phyloP scores from a whole-genome alignment of 257 asterid species.

The Solanum piurae region DNA sequence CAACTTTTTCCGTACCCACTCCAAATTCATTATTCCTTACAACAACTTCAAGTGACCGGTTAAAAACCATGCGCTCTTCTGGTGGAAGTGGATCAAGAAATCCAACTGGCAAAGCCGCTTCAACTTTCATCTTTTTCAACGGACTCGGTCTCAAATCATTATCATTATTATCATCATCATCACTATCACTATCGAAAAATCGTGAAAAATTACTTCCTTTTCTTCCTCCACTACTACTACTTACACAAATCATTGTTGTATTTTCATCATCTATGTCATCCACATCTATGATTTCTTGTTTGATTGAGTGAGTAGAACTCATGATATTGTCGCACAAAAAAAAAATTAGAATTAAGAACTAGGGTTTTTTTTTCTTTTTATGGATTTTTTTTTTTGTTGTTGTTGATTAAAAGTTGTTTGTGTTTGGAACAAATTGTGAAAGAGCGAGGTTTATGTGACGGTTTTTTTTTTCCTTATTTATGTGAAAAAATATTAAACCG shows the following conservation, averaged over 20 bases:
- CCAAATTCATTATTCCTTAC: not conserved
- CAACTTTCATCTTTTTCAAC: constrained; percentile 25
- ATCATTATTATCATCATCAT: not conserved
- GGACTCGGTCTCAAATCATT: not conserved
- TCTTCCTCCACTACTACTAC: not conserved
- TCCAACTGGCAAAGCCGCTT: constrained; percentile 36
- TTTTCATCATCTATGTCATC: not conserved
- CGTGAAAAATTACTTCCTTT: not conserved
- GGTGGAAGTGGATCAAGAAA: constrained; percentile 56
- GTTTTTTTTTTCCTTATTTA: not conserved
- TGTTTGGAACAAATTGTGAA: not conserved
- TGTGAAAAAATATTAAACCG: not conserved
- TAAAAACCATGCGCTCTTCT: constrained; percentile 8
- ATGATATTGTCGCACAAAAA: not conserved
- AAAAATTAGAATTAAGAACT: not conserved
- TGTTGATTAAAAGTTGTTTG: not conserved
- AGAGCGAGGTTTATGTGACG: not conserved
- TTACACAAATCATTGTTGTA: not conserved
- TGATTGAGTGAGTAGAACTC: not conserved
- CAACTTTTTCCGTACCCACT: not conserved
- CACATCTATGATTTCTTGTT: not conserved
- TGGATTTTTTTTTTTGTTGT: not conserved
- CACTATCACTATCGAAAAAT: not conserved
- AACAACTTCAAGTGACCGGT: not conserved
- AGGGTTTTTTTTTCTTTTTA: not conserved